Evolutionary conservation across 148 eudicot genomes (phyloP), one percentile per base, ranked within the genome.

Genomic region (Camellia granthamiana): DNA sequence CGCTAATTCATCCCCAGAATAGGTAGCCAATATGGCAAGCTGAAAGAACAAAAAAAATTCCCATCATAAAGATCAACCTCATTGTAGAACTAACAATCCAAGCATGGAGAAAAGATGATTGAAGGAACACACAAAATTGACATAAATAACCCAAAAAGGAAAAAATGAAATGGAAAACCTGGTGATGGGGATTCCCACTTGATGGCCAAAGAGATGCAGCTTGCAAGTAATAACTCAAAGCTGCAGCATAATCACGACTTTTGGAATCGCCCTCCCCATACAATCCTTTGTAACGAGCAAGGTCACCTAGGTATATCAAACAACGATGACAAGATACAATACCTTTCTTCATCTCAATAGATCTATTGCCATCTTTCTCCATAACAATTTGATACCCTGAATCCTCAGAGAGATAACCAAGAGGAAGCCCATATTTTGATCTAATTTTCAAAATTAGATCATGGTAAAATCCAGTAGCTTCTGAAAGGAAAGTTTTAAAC

Each of bases 11-110:
- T 90, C 90, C 23, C 89, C 84, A 49, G 90, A 79, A 76, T 90
- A 90, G 58, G 90, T 84, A 79, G 92, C 88, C 81, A 90, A 63
- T 75, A 90, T 90, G 74, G 90, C 92, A 86, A 90, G 92, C 92
- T 90, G 72, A 68, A 73, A 73, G 49, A 77, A 70, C 13, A 78
- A 51, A 80, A 60, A 46, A 21, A 14, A 13, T 46, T 68, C 69
- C 78, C 38, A 6, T 67, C 65, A 69, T 75, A 61, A 82, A 79
- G 74, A 9, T 64, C 10, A 68, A 8, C 59, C n/a, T 73, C 49
- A 64, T 59, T 38, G 63, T 10, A 66, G 42, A 56, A 72, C 41
- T 8, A 15, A 75, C 61, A 75, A 59, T 23, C 78, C 65, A 79
- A 58, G 65, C 2, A 64, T 49, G 21, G 47, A 77, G 19, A 52